Percentiles rank a stretch among this genome's conserved stretches.
phyloP scores from a whole-genome alignment of 106 monocot species.

The Acorus calamus region DNA sequence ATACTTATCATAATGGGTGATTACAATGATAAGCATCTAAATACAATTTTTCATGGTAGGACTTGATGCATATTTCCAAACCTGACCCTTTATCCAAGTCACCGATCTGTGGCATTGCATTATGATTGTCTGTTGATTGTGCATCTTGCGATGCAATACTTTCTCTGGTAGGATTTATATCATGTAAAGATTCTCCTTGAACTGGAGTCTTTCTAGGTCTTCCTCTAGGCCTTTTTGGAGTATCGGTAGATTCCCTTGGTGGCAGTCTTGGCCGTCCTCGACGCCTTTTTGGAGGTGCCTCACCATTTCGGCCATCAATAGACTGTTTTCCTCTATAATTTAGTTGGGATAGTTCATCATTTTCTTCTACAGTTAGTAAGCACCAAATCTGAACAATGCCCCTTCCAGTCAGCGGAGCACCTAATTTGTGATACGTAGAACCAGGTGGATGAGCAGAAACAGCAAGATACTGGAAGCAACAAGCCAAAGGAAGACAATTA shows the following conservation, averaged over 20 bases:
- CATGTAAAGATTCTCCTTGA: background rate
- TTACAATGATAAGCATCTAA: too few relatives aligned
- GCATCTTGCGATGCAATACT: too few relatives aligned
- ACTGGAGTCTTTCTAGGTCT: constrained; percentile 4
- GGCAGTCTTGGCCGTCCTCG: constrained; percentile 2
- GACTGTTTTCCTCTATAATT: too few relatives aligned
- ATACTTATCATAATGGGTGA: too few relatives aligned
- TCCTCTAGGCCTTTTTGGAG: constrained; percentile 3
- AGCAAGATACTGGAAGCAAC: constrained; percentile 65
- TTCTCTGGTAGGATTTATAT: background rate
- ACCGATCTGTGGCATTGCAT: too few relatives aligned
- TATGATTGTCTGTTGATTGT: too few relatives aligned
- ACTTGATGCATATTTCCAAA: too few relatives aligned
- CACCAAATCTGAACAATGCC: constrained; percentile 92
- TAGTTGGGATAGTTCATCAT: constrained; percentile 7
- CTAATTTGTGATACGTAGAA: constrained; percentile 78
- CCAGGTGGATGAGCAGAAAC: constrained; percentile 80
- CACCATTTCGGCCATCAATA: background rate
- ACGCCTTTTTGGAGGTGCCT: constrained; percentile 5
- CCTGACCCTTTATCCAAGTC: too few relatives aligned
- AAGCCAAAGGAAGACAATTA: background rate
- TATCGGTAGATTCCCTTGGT: constrained; percentile 2
- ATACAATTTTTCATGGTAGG: too few relatives aligned
- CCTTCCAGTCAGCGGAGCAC: constrained; percentile 55
- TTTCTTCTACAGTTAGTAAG: constrained; percentile 32